Percentiles rank a stretch among this genome's conserved stretches.
Evolutionary conservation across 495 filamentous ascomycete species (phyloP).

Genomic region (Penicillium atrosanguineum): DNA sequence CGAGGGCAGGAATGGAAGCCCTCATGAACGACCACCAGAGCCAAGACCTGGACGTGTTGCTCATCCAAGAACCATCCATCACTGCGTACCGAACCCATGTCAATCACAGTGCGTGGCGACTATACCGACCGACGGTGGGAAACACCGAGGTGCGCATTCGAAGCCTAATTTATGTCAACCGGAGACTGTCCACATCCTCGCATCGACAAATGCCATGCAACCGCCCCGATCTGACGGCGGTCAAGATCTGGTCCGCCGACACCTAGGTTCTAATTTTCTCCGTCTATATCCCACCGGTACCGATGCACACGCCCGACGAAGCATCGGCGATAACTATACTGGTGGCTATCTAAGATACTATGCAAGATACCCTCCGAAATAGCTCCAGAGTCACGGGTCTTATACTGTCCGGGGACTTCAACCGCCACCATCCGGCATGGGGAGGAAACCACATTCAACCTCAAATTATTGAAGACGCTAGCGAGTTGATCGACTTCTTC

Average conservation of each 20-base stretch:
- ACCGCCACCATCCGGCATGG: constrained; percentile 23
- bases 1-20: no score
- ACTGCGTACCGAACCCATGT: constrained; percentile 24
- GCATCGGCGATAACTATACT: not conserved
- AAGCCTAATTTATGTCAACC: constrained; percentile 27
- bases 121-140: constrained; percentile 22
- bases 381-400: not conserved
- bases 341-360: not conserved
- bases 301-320: not conserved
- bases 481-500: constrained; percentile 22
- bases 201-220: constrained; percentile 20
- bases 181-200: constrained; percentile 20
- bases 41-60: constrained; percentile 24
- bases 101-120: constrained; percentile 28
- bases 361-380: not conserved
- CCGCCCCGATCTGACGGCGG: constrained; percentile 20
- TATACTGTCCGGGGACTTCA: constrained; percentile 24
- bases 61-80: constrained; percentile 27
- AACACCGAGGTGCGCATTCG: constrained; percentile 4
- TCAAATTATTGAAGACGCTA: constrained; percentile 16
- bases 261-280: constrained; percentile 19
- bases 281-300: constrained; percentile 11
- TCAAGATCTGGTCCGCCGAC: constrained; percentile 25
- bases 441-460: constrained; percentile 14
- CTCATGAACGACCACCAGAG: constrained; percentile 28